These are phyloP conservation scores for Calcarisporium arbuscula DNA, from an alignment of 2,329 filamentous ascomycete species.

Conservation along the genomic window DNA sequence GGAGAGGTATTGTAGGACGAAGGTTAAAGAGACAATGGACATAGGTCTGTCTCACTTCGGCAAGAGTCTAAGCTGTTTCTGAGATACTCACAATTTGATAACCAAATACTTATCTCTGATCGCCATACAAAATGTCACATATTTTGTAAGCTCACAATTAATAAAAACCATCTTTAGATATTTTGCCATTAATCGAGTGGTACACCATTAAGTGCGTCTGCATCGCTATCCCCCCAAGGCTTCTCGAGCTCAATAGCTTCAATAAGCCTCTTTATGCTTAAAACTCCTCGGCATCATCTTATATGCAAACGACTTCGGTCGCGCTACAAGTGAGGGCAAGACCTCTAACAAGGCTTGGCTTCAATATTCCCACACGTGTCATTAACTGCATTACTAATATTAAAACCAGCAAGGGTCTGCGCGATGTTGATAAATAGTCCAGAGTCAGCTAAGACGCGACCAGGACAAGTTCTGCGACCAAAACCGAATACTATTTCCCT, in stretches of 20 bases:
- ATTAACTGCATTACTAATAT: conserved; percentile 23
- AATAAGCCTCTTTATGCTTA: conserved; percentile 9
- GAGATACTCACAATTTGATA: too few relatives aligned
- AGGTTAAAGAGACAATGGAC: too few relatives aligned
- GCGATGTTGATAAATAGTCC: conserved; percentile 25
- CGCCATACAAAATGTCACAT: too few relatives aligned
- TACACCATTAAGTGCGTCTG: too few relatives aligned
- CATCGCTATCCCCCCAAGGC: conserved; percentile 18
- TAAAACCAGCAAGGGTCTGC: conserved; percentile 38
- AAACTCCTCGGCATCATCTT: conserved; percentile 13
- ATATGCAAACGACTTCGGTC: conserved; percentile 9
- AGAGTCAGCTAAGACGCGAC: conserved; percentile 18
- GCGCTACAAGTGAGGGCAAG: conserved; percentile 14
- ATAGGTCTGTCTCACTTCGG: too few relatives aligned
- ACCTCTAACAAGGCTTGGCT: conserved; percentile 8
- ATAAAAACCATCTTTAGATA: too few relatives aligned
- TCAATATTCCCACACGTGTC: conserved; percentile 13
- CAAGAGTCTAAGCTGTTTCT: too few relatives aligned
- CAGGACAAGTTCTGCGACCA: conserved; percentile 24
- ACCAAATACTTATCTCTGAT: too few relatives aligned
- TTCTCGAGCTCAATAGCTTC: conserved; percentile 10
- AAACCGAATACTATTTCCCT: conserved; percentile 19
- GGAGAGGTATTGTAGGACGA: too few relatives aligned
- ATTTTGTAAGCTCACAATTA: too few relatives aligned
- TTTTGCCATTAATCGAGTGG: too few relatives aligned